Evolutionary conservation across 139 green algal genomes (phyloP), one percentile per base, ranked within the genome.

Genomic region (Volvox africanus): DNA sequence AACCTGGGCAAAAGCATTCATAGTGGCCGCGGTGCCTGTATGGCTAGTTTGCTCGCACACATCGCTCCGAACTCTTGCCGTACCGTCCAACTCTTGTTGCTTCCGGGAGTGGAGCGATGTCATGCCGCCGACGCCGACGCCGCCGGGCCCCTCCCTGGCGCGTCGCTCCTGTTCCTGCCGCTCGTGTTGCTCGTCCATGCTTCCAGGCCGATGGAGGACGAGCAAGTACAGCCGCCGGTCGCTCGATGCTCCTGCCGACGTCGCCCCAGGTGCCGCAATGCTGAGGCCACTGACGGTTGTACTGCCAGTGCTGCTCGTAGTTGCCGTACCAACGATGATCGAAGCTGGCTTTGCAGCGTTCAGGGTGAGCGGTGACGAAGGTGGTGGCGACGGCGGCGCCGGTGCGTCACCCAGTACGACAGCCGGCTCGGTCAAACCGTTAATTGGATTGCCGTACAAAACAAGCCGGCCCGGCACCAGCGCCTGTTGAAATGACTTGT

Each of bases 361-460:
- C 0, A 61, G 37, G 33, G 82, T 36, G 18, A 35, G 33, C 33
- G 36, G 22, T 12, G 33, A 1, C 61, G 83, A 69, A 26, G 67
- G 28, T 20, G 71, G n/a, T 0, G 86, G 73, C 30, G 86, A 5
- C 44, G 44, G 55, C 16, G 69, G 33, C 50, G 73, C 21, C 5
- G 86, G 86, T 14, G 86, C 67, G 79, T 91, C 82, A 24, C 93
- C 77, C 76, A 96, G 83, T 26, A 98, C 77, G 13, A 97, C 86
- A 0, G 93, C 96, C 19, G 97, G 87, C 92, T 98, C 96, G 0
- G 93, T 92, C 62, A 98, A 89, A 30, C 96, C 92, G 71, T 76
- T 93, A 80, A 93, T 55, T 11, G 76, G 84, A 62, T 81, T 93
- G 77, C 13, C 50, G 80, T 82, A 98, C 89, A 96, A 89, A 65